These are phyloP conservation scores for Rhizomucor pusillus DNA, from an alignment of 371 early-diverging fungal genomes.

Conservation along the genomic window DNA sequence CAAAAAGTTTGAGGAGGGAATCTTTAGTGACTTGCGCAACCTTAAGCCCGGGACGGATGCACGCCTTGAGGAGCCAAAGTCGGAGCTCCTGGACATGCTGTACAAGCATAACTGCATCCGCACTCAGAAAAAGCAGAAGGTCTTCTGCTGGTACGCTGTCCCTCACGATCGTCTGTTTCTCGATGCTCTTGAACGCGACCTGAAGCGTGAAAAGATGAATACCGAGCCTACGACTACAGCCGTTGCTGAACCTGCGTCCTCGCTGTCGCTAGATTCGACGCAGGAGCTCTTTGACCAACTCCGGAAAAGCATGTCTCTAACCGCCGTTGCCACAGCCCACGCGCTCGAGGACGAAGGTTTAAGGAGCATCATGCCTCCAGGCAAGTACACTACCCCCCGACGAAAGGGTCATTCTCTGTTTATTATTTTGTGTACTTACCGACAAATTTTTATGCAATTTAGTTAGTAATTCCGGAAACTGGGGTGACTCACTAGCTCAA, in stretches of 20 bases:
- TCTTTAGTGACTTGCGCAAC: slow-evolving; percentile 97
- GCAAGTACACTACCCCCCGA: neutral
- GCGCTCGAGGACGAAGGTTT: slow-evolving; percentile 23
- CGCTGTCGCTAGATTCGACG: slow-evolving; percentile 60
- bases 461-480: too few species aligned
- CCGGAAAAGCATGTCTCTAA: slow-evolving; percentile 38
- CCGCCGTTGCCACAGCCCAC: slow-evolving; percentile 35
- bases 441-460: neutral
- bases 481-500: neutral
- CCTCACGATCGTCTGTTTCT: slow-evolving; percentile 96
- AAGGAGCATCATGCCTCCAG: slow-evolving; percentile 6
- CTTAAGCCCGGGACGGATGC: slow-evolving; percentile 98
- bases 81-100: slow-evolving; percentile 95
- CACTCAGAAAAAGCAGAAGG: slow-evolving; percentile 99
- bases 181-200: slow-evolving; percentile 98
- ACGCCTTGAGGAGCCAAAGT: slow-evolving; percentile 94
- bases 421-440: too few species aligned
- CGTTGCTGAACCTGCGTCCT: slow-evolving; percentile 59
- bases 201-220: slow-evolving; percentile 92
- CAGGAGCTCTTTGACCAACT: slow-evolving; percentile 64
- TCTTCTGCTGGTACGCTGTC: slow-evolving; percentile 99
- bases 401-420: too few species aligned
- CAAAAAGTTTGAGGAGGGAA: slow-evolving; percentile 99
- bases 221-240: slow-evolving; percentile 78
- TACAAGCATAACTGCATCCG: slow-evolving; percentile 98